Evolutionary conservation across 106 monocot species (phyloP), one percentile per base, ranked within the genome.

Genomic region (Iris macrosiphon): DNA sequence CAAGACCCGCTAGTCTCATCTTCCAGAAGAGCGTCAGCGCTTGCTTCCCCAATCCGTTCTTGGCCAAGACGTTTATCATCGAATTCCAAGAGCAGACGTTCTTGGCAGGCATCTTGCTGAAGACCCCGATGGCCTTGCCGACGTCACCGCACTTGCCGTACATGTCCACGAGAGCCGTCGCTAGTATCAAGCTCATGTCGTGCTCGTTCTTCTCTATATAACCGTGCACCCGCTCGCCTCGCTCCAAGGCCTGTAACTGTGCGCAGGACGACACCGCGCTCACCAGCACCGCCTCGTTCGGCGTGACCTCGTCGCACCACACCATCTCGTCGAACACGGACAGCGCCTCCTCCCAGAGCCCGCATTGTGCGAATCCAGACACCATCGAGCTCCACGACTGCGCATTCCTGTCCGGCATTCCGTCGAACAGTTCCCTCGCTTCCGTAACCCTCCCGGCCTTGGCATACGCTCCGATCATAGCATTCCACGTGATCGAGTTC

Each of bases 1-100:
- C 18, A 1, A 71, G 2, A 4, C 79, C 76, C 0, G 45, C 22
- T 40, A 71, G 24, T 33, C 21, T 67, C 79, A 89, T 89, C 64
- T 79, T 84, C 72, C 73, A 79, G 37, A 80, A 89, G 45, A 84
- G 52, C 2, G 76, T 65, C 45, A 89, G 30, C 0, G 73, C 79
- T 31, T 79, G 70, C 28, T 11, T 55, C 16, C 52, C 76, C 0
- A 23, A 61, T 4, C 89, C 89, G 47, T 74, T 83, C 79, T 77
- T 71, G n/a, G 89, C 89, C 29, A 89, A 17, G 1, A 83, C 72
- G 0, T 62, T 27, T 7, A 85, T 73, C 65, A 76, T 62, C 13
- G 88, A 79, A 46, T 83, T 94, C 85, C 88, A 94, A 0, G 80
- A 49, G 59, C 60, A 75, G 23, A 85, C 52, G 17, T 94, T 89